A percentile compares a stretch with the other conserved stretches of the same genome.
These are phyloP conservation scores for Aspergillus calidoustus DNA, from an alignment of 2,329 filamentous ascomycete species.

Conservation along the genomic window DNA sequence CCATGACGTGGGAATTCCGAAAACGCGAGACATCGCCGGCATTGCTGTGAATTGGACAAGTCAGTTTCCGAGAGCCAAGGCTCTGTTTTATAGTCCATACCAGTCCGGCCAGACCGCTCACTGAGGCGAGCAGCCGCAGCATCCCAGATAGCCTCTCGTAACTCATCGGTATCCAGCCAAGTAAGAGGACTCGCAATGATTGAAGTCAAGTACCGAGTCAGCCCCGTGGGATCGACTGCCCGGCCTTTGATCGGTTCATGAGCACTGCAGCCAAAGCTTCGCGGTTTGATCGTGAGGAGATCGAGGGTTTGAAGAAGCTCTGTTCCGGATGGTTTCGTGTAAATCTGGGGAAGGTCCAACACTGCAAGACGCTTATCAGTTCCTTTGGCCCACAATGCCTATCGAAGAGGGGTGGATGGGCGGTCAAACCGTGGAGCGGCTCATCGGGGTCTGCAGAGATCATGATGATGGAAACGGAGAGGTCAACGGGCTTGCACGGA, in stretches of 20 bases:
- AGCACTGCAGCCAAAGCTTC: conserved; percentile 42
- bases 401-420: conserved; percentile 21
- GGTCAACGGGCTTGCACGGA: conserved; percentile 7
- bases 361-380: conserved; percentile 53
- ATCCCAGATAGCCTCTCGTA: conserved; percentile 64
- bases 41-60: conserved; percentile 53
- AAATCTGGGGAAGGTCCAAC: conserved; percentile 80
- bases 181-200: conserved; percentile 51
- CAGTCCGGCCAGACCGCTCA: conserved; percentile 80
- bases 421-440: conserved; percentile 44
- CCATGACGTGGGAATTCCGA: conserved; percentile 57
- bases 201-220: conserved; percentile 52
- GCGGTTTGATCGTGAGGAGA: conserved; percentile 68
- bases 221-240: conserved; percentile 45
- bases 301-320: conserved; percentile 69
- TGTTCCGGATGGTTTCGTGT: conserved; percentile 71
- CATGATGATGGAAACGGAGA: conserved; percentile 30
- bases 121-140: conserved; percentile 78
- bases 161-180: conserved; percentile 52
- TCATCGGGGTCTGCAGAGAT: conserved; percentile 40
- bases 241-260: conserved; percentile 34
- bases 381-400: conserved; percentile 27
- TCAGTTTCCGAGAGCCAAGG: background rate
- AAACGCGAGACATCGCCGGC: conserved; percentile 65
- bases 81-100: conserved; percentile 43